Evolutionary conservation across 164 flowering plant species (phyloP).

Genomic region (Aristolochia contorta): DNA sequence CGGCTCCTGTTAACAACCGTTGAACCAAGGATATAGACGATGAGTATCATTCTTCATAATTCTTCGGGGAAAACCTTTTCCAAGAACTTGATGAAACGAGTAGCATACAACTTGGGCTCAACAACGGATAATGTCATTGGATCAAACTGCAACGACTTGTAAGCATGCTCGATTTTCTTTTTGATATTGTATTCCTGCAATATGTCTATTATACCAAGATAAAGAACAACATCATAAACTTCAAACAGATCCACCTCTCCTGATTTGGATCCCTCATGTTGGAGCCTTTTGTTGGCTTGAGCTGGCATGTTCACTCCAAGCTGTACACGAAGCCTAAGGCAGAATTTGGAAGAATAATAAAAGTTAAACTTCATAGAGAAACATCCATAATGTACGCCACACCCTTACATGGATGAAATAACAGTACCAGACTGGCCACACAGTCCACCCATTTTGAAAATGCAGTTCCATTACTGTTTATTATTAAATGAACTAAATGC

Average conservation of each 20-base stretch:
- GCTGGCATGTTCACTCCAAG: slow-evolving; percentile 98
- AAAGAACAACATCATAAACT: slow-evolving; percentile 82
- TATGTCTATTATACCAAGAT: slow-evolving; percentile 87
- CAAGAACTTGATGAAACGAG: slow-evolving; percentile 64
- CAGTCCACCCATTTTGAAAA: no score
- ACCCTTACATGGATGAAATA: no score
- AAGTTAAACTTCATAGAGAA: no score
- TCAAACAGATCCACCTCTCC: slow-evolving; percentile 56
- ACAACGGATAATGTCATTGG: slow-evolving; percentile 69
- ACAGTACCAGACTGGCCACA: no score
- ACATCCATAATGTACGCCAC: no score
- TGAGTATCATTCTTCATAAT: slow-evolving; percentile 9
- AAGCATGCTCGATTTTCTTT: slow-evolving; percentile 74
- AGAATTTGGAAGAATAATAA: neutral
- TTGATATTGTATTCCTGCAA: slow-evolving; percentile 70
- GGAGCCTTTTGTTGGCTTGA: slow-evolving; percentile 53
- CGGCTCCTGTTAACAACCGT: no score
- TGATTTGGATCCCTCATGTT: slow-evolving; percentile 25
- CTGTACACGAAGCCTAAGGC: slow-evolving; percentile 64
- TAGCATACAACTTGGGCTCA: slow-evolving; percentile 61
- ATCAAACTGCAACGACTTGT: slow-evolving; percentile 60
- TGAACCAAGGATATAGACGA: no score
- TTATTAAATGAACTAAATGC: no score
- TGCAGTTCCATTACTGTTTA: no score
- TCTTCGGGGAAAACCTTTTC: slow-evolving; percentile 54